These are phyloP conservation scores for Fraxinus americana DNA, from an alignment of 257 asterid genomes.

Conservation along the genomic window DNA sequence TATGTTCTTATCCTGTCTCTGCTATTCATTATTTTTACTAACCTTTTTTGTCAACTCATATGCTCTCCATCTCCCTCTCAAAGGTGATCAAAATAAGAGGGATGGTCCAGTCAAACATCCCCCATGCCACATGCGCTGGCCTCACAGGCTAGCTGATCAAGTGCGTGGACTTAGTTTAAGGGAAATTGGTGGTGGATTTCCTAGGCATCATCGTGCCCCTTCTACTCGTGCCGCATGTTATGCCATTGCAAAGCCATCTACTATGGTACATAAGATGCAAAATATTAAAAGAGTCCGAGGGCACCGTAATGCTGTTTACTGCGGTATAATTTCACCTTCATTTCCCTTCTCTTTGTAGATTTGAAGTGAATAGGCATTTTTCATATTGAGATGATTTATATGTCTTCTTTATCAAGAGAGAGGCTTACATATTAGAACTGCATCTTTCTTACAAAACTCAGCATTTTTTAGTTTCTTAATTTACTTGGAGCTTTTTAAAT, in stretches of 20 bases:
- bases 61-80: slow-evolving; percentile 37
- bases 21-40: slow-evolving; percentile 11
- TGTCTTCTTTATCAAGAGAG: slow-evolving; percentile 17
- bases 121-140: slow-evolving; percentile 84
- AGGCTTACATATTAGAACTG: slow-evolving; percentile 8
- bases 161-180: slow-evolving; percentile 86
- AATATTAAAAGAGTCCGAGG: slow-evolving; percentile 74
- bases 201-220: slow-evolving; percentile 93
- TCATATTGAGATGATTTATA: slow-evolving; percentile 7
- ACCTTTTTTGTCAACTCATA: slow-evolving; percentile 6
- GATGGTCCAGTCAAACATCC: slow-evolving; percentile 50
- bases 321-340: slow-evolving; percentile 51
- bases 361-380: slow-evolving; percentile 13
- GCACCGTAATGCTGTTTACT: slow-evolving; percentile 92
- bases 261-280: slow-evolving; percentile 95
- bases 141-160: slow-evolving; percentile 88
- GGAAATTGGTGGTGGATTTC: slow-evolving; percentile 94
- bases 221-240: slow-evolving; percentile 89
- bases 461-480: slow-evolving; percentile 7
- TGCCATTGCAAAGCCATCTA: slow-evolving; percentile 91
- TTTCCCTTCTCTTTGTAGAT: slow-evolving; percentile 7
- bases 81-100: slow-evolving; percentile 64
- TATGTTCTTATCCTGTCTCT: slow-evolving; percentile 21
- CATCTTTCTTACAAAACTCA: slow-evolving; percentile 7
- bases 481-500: slow-evolving; percentile 2